Evolutionary conservation across 2,329 filamentous ascomycete genomes (phyloP), one percentile per base, ranked within the genome.

Genomic region (Hypoxylon sp.): DNA sequence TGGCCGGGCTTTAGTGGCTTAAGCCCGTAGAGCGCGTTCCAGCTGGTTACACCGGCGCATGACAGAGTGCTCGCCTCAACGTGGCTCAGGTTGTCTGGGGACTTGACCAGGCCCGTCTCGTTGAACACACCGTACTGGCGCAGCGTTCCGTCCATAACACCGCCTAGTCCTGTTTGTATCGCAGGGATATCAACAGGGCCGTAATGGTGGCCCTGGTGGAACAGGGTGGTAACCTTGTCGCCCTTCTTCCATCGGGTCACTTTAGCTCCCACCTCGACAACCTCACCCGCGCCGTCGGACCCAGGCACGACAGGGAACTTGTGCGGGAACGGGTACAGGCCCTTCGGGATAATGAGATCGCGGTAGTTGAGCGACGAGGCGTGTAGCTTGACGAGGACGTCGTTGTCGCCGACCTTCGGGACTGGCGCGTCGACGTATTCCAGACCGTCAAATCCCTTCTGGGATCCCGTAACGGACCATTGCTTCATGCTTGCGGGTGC

Each of bases 321-420:
- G 29, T 75, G 60, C 2, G 76, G 69, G 62, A 83, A 79, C 15
- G 77, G 75, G 64, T 83, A 83, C 45, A 75, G 65, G 56, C 82
- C 80, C 67, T 68, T 69, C 23, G 80, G 76, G 49, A 84, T 81
- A 62, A 80, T 75, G 47, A 83, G 72, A 62, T 84, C 82, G 51
- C 82, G 81, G 69, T 79, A 84, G 74, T 84, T 84, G 47, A 84
- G 76, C 23, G 81, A 81, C 4, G 77, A 82, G 11, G 77, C 80
- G 47, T 77, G 74, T 21, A 84, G 79, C 73, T 88, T 89, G 65
- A 93, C 85, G 27, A 93, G 80, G 4, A 92, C 88, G 21, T 93
- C 86, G 60, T 83, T 83, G 51, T 91, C 88, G 42, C 88, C 88
- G 1, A 88, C 69, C 63, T 84, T 74, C 11, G 88, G 86, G 2